Evolutionary conservation across 495 filamentous ascomycete species (phyloP), one percentile per base, ranked within the genome.

Genomic region (Filosporella fistucella): DNA sequence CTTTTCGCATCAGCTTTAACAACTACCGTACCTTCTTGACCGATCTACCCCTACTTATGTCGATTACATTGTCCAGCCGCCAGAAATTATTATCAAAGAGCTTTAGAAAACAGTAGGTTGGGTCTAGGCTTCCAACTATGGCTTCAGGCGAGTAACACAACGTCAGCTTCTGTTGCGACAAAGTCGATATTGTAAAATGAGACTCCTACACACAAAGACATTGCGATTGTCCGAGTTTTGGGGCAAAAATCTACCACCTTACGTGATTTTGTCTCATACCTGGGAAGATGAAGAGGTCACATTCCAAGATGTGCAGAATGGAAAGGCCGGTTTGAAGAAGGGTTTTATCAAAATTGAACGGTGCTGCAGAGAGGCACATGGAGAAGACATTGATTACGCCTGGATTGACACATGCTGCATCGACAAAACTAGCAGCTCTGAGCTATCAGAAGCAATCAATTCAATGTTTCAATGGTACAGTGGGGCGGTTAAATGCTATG

Each of bases 181-280:
- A n/a, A n/a, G n/a, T n/a, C n/a, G n/a, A n/a, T n/a, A n/a, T n/a
- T n/a, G n/a, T n/a, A n/a, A n/a, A n/a, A 59, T 59, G 52, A n/a
- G 56, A 4, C 56, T 59, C 7, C 3, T 59, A 13, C 45, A 59
- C 20, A 42, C 47, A 30, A 18, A 11, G 14, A 54, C 54, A 5
- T 42, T 46, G 24, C 33, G 51, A 14, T n/a, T 45, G 14, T 6
- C 44, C 13, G 56, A 59, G 45, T 42, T 32, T 26, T 51, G 54
- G 7, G 49, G 20, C 17, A 23, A 24, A 1, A 12, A 47, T 13
- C 34, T 55, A 1, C 56, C 61, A 6, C 39, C 39, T 10, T 42
- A 42, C 23, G 39, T 24, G 14, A 42, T 42, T n/a, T 24, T 42
- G 14, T 42, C 39, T 20, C 39, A 42, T 24, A 42, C 39, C 22